Evolutionary conservation across 202 grass and related monocot species (phyloP), one percentile per base, ranked within the genome.

Genomic region (Setaria viridis): DNA sequence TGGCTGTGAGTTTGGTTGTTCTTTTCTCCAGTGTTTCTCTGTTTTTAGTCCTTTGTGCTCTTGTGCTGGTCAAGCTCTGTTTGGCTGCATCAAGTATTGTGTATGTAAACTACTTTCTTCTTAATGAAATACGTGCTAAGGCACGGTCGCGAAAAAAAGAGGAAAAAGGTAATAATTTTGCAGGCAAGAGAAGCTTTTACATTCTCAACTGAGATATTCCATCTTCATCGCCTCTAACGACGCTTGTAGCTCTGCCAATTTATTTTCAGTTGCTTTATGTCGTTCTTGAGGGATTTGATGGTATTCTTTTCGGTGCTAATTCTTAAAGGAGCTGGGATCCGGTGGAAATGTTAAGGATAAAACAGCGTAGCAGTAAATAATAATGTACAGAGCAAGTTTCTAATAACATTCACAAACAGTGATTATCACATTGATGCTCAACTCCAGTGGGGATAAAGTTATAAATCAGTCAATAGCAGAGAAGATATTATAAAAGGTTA

Each of bases 191-290:
- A 87, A 46, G 75, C 11, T 25, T 85, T 82, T 94, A 94, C 92
- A 88, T 94, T 90, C 76, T 90, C 76, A 94, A 72, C 39, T 71
- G 82, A 64, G 83, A 87, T 84, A 98, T 81, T 87, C 95, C 95
- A 77, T 67, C 81, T 83, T 98, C 91, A 93, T 95, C 2, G 85
- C 87, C 86, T 98, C 95, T 78, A 98, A 81, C 53, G 93, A 88
- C 6, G 88, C 91, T 89, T 98, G 95, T 79, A 95, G 89, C 76
- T 98, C 89, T 39, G 95, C 95, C 75, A 98, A 86, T 79, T 92
- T 98, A 87, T 89, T 87, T 98, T 95, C 48, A 98, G 83, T 55
- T 98, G 93, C 67, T 95, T 98, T 90, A 95, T 92, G 71, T 93
- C 95, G 53, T 87, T 89, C 82, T 98, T 95, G 79, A 98, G 86